Evolutionary conservation across 805 yeast species (phyloP).

Genomic region (Teunomyces barrocoloradensis): DNA sequence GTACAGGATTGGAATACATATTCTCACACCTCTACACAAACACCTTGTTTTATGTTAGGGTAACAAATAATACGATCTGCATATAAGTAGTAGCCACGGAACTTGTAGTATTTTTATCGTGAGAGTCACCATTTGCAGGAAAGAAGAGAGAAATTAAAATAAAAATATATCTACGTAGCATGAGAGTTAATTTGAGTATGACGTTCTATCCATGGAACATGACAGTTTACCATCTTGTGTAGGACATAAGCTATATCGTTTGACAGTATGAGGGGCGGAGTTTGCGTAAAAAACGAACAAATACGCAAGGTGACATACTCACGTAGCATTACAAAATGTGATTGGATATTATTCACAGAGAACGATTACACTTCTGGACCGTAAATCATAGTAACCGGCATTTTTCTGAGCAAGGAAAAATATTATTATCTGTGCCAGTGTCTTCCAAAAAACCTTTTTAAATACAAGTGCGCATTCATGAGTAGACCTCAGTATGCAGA

Average conservation of each 20-base stretch:
- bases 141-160: neutral
- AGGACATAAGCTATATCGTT: neutral
- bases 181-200: neutral
- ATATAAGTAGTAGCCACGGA: neutral
- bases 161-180: neutral
- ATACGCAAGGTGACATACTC: neutral
- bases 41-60: neutral
- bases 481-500: neutral
- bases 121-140: neutral
- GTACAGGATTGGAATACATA: neutral
- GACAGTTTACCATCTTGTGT: neutral
- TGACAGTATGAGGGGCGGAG: neutral
- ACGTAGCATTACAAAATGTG: neutral
- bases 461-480: slow-evolving; percentile 1
- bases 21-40: neutral
- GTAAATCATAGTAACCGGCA: neutral
- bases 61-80: neutral
- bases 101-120: neutral
- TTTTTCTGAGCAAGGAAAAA: neutral
- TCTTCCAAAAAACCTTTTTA: slow-evolving; percentile 3
- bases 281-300: neutral
- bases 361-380: neutral
- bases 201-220: neutral
- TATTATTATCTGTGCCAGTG: slow-evolving; percentile 1
- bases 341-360: neutral